Percentiles rank a stretch among this genome's conserved stretches.
phyloP scores from a whole-genome alignment of 148 eudicot genomes.

The Rhododendron ferrugineum region DNA sequence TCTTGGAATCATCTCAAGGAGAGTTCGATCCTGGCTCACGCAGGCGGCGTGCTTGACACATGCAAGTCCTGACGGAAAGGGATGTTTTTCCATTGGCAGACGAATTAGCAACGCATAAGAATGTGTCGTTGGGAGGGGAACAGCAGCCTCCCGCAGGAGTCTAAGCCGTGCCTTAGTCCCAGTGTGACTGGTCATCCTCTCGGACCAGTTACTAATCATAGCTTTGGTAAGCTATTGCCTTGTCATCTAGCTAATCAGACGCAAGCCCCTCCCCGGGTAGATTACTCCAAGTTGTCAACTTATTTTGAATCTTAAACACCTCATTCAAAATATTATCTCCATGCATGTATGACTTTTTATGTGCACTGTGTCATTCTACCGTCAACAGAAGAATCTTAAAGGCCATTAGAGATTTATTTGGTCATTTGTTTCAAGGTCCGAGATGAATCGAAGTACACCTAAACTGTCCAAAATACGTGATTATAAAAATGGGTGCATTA shows the following conservation, averaged over 20 bases:
- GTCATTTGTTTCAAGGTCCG: not conserved
- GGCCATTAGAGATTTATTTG: not conserved
- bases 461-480: not conserved
- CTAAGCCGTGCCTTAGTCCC: too few relatives aligned
- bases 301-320: not conserved
- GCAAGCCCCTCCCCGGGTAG: too few relatives aligned
- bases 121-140: too few relatives aligned
- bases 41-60: not conserved
- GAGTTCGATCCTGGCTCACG: not conserved
- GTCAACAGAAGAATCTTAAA: too few relatives aligned
- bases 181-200: too few relatives aligned
- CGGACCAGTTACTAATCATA: too few relatives aligned
- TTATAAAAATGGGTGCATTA: too few relatives aligned
- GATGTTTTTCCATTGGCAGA: not conserved
- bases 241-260: too few relatives aligned
- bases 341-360: not conserved
- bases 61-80: not conserved
- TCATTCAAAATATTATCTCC: not conserved
- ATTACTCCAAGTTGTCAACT: too few relatives aligned
- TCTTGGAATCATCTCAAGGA: not conserved
- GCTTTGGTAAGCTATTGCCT: too few relatives aligned
- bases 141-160: too few relatives aligned
- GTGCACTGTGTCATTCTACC: not conserved
- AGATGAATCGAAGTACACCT: not conserved
- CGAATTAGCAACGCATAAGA: not conserved